A percentile compares a stretch with the other conserved stretches of the same genome.
phyloP scores from a whole-genome alignment of 805 yeast species.

The Metschnikowia hibisci region DNA sequence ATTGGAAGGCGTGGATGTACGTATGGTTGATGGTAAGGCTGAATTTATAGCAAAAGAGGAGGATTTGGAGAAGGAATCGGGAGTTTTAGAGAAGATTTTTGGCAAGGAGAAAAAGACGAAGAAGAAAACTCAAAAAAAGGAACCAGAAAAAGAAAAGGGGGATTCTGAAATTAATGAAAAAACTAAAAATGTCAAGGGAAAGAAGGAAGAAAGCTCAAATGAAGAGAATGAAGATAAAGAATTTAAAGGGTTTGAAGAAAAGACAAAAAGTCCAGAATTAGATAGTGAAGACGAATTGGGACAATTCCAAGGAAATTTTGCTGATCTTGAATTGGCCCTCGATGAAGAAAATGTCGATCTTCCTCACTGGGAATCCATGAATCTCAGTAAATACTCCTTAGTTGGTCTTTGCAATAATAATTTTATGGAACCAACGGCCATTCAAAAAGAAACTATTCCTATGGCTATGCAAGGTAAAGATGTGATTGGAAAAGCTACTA shows the following conservation, averaged over 20 bases:
- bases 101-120: slow-evolving; percentile 14
- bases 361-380: slow-evolving; percentile 56
- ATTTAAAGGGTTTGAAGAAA: slow-evolving; percentile 23
- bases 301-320: slow-evolving; percentile 28
- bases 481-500: slow-evolving; percentile 92
- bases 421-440: slow-evolving; percentile 74
- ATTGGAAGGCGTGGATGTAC: slow-evolving; percentile 86
- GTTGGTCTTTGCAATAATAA: slow-evolving; percentile 57
- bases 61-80: slow-evolving; percentile 25
- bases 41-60: slow-evolving; percentile 42
- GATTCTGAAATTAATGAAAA: no score
- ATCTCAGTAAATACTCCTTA: slow-evolving; percentile 52
- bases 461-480: slow-evolving; percentile 68
- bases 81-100: slow-evolving; percentile 22
- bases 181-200: slow-evolving; percentile 1
- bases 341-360: slow-evolving; percentile 41
- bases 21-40: slow-evolving; percentile 64
- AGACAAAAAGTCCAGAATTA: slow-evolving; percentile 6
- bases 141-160: slow-evolving; percentile 5
- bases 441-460: slow-evolving; percentile 77
- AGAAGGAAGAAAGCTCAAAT: slow-evolving; percentile 10
- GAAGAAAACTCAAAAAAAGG: slow-evolving; percentile 12
- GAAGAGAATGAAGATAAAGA: slow-evolving; percentile 23
- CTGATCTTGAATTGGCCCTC: slow-evolving; percentile 19
- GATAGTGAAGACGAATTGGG: slow-evolving; percentile 18